phyloP scores from a whole-genome alignment of 148 eudicot species.

The Dysphania ambrosioides region DNA sequence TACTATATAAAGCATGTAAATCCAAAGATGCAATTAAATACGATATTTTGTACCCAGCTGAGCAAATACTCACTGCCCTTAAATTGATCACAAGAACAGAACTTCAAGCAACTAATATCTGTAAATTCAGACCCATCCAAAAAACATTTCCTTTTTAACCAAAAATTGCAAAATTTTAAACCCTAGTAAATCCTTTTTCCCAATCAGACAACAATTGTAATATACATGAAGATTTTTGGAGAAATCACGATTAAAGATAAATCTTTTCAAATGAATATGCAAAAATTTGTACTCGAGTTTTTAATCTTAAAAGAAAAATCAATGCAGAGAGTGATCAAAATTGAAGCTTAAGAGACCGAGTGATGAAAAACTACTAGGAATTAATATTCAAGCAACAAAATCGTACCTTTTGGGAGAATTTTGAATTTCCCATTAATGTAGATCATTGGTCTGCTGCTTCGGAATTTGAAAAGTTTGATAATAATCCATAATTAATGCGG shows the following conservation, averaged over 20 bases:
- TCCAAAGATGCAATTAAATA: background rate
- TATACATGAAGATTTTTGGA: background rate
- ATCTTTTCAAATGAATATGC: background rate
- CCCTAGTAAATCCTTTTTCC: background rate
- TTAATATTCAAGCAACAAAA: background rate
- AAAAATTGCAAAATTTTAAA: background rate
- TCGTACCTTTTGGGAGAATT: constrained; percentile 4
- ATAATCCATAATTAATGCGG: background rate
- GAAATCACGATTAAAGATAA: background rate
- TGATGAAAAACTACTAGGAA: background rate
- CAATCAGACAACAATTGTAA: background rate
- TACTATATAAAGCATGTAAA: background rate
- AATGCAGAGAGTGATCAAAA: background rate
- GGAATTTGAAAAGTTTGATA: background rate
- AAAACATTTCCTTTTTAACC: background rate
- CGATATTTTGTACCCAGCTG: background rate
- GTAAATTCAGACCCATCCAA: background rate
- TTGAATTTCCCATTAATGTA: background rate
- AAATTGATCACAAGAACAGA: background rate
- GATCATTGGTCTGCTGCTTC: background rate
- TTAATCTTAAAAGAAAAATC: background rate
- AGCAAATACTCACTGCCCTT: background rate
- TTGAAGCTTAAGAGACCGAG: background rate
- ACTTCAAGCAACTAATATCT: background rate
- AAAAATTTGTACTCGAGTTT: background rate